phyloP scores from a whole-genome alignment of 2,329 filamentous ascomycete species.

The Paraphaeosphaeria sporulosa region DNA sequence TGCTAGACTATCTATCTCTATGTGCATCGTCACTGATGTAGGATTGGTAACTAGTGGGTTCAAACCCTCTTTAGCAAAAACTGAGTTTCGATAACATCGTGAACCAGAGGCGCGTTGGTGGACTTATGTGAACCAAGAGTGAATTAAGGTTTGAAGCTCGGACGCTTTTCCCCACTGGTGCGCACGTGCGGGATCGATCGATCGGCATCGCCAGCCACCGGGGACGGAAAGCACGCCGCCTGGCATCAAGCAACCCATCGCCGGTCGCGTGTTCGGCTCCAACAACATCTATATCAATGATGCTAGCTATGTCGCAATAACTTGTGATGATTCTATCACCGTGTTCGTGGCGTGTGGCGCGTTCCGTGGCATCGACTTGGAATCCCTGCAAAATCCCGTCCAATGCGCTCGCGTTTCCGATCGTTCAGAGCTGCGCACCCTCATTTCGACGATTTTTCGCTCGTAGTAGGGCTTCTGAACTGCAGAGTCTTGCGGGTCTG shows the following conservation, averaged over 20 bases:
- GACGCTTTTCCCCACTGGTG: not conserved
- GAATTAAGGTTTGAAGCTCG: not conserved
- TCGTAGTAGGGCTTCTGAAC: not conserved
- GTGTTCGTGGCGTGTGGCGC: conserved; percentile 11
- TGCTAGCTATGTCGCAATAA: conserved; percentile 1
- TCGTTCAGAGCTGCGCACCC: not conserved
- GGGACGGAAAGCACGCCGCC: not conserved
- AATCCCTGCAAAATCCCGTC: not conserved
- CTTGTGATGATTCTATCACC: conserved; percentile 13
- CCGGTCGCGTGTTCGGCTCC: not conserved
- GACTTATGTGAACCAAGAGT: too few species aligned
- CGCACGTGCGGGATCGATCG: not conserved
- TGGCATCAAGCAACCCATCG: not conserved
- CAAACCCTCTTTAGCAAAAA: too few species aligned
- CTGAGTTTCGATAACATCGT: too few species aligned
- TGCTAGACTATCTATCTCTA: too few species aligned
- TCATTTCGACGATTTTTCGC: not conserved
- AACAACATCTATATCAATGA: not conserved
- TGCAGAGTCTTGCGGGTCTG: not conserved
- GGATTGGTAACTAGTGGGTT: too few species aligned
- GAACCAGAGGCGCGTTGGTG: too few species aligned
- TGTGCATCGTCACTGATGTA: too few species aligned
- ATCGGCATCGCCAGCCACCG: conserved; percentile 8
- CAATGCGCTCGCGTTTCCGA: conserved; percentile 9
- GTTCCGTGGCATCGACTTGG: conserved; percentile 1